A percentile compares a stretch with the other conserved stretches of the same genome.
These are phyloP conservation scores for Tetrapisispora pingtungensis DNA, from an alignment of 805 yeast genomes.

Conservation along the genomic window DNA sequence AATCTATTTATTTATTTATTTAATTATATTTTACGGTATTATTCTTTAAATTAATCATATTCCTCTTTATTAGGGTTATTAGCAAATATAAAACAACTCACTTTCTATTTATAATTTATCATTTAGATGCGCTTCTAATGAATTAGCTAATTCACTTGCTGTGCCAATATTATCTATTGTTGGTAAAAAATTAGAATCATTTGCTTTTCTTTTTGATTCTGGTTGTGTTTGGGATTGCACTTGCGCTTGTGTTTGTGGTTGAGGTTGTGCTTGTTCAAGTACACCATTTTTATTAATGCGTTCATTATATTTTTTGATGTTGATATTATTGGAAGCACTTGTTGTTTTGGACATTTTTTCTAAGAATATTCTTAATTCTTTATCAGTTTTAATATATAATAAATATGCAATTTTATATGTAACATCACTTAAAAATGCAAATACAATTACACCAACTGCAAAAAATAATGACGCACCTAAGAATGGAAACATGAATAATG, in stretches of 20 bases:
- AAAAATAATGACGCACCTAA: conserved; percentile 20
- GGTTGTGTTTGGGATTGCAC: too few relatives aligned
- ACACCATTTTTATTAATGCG: too few relatives aligned
- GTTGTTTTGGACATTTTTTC: conserved; percentile 1
- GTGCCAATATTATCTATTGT: conserved; percentile 1
- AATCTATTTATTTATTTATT: too few relatives aligned
- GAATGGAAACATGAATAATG: conserved; percentile 22
- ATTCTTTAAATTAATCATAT: too few relatives aligned
- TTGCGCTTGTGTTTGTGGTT: too few relatives aligned
- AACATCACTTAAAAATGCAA: conserved; percentile 24
- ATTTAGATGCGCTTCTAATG: conserved; percentile 4
- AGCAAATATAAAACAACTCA: too few relatives aligned
- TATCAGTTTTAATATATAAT: conserved; percentile 17
- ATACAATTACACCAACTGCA: conserved; percentile 21
- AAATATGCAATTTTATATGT: conserved; percentile 19
- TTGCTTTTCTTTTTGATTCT: background rate
- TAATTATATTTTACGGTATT: too few relatives aligned
- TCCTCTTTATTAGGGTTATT: too few relatives aligned
- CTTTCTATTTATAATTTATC: background rate
- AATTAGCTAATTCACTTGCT: conserved; percentile 10
- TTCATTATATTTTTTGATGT: too few relatives aligned
- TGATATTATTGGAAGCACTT: background rate
- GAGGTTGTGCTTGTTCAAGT: too few relatives aligned
- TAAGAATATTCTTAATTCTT: conserved; percentile 1
- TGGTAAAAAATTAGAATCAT: background rate